Evolutionary conservation across 2,329 filamentous ascomycete species (phyloP).

Genomic region (Penicillium sp.): DNA sequence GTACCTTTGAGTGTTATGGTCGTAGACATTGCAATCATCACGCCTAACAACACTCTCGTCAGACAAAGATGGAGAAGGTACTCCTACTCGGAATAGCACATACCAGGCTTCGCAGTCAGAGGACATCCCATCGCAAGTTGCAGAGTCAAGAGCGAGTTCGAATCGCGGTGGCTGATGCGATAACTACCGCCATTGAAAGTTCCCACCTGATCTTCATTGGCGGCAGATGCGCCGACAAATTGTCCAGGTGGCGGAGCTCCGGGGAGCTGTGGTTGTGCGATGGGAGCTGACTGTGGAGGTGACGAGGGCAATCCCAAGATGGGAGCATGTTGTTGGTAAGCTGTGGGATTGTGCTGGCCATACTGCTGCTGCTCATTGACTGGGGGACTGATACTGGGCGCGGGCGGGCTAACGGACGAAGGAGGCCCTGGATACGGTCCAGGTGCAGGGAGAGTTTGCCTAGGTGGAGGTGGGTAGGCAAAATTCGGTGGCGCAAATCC

Average conservation of each 20-base stretch:
- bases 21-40: conserved; percentile 94
- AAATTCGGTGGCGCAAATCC: conserved; percentile 8
- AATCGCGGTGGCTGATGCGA: conserved; percentile 87
- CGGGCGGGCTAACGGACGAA: conserved; percentile 7
- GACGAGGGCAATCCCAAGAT: too few relatives aligned
- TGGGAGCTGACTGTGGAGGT: too few relatives aligned
- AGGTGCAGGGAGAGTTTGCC: conserved; percentile 19
- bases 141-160: conserved; percentile 84
- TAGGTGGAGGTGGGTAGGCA: conserved; percentile 31
- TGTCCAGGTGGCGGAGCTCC: conserved; percentile 53
- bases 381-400: conserved; percentile 2
- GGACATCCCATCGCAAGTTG: conserved; percentile 90
- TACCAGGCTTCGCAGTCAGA: conserved; percentile 74
- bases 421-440: conserved; percentile 10
- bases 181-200: conserved; percentile 97
- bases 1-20: conserved; percentile 80
- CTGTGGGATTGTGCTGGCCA: too few relatives aligned
- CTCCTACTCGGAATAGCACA: background rate
- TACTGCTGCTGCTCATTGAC: background rate
- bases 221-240: conserved; percentile 60
- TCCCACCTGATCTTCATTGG: conserved; percentile 77
- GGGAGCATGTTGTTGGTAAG: too few relatives aligned
- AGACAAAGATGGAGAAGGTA: too few relatives aligned
- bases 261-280: too few relatives aligned
- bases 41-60: conserved; percentile 48